These are phyloP conservation scores for Aspergillus luchuensis DNA, from an alignment of 2,329 filamentous ascomycete species.

Conservation along the genomic window DNA sequence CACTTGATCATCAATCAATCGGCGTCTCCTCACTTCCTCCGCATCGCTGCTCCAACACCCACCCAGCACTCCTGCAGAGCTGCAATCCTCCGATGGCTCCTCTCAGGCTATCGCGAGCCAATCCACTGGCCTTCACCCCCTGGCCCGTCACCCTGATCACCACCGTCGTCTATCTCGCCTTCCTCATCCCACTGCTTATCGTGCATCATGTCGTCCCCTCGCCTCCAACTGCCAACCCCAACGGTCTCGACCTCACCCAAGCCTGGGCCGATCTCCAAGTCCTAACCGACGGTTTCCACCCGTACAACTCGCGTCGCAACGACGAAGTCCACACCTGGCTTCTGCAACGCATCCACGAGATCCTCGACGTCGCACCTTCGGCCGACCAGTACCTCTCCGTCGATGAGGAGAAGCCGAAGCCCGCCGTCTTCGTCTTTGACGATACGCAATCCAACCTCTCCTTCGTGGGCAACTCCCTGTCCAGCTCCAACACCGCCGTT, in stretches of 20 bases:
- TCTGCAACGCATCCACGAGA: constrained; percentile 68
- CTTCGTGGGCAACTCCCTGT: constrained; percentile 54
- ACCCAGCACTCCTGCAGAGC: constrained; percentile 7
- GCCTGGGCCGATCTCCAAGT: constrained; percentile 82
- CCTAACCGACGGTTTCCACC: constrained; percentile 76
- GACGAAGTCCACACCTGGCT: constrained; percentile 78
- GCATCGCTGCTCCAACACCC: constrained; percentile 1
- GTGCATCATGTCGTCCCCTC: constrained; percentile 75
- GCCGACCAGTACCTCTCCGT: constrained; percentile 19
- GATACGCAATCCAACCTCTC: constrained; percentile 80
- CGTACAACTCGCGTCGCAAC: constrained; percentile 84
- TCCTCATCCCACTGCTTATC: constrained; percentile 71
- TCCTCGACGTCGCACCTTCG: constrained; percentile 64
- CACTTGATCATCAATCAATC: too few species aligned
- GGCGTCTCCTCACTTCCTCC: neutral
- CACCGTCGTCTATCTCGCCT: constrained; percentile 72
- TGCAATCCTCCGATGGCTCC: constrained; percentile 35
- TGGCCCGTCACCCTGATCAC: constrained; percentile 80
- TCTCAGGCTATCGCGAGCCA: constrained; percentile 33
- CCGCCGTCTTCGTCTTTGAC: constrained; percentile 67
- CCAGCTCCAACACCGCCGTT: constrained; percentile 50
- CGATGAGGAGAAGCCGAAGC: constrained; percentile 32
- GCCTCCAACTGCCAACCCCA: constrained; percentile 58
- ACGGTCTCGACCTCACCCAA: constrained; percentile 77
- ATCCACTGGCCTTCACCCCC: constrained; percentile 72